Conservation (phyloP, 208 protist genomes). For the Vickermania spadyakhi region DNA sequence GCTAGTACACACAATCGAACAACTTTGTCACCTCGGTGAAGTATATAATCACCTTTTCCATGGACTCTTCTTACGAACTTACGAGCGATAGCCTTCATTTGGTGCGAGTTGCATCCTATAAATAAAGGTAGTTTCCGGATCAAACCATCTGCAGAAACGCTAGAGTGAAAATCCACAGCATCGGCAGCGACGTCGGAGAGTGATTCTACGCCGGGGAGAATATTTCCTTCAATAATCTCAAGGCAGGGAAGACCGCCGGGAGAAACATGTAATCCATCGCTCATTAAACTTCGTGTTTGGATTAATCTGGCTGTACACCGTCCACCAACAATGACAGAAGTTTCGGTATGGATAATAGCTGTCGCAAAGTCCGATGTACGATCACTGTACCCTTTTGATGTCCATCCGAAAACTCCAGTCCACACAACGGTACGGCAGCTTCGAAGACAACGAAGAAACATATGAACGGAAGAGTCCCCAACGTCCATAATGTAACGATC, state of each 20-base stretch:
- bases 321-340: constrained; percentile 55
- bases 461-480: constrained; percentile 68
- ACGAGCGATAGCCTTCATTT: constrained; percentile 37
- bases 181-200: constrained; percentile 54
- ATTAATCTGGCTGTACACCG: constrained; percentile 30
- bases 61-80: constrained; percentile 57
- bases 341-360: constrained; percentile 26
- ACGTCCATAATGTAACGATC: constrained; percentile 88
- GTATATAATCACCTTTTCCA: constrained; percentile 61
- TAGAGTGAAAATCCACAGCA: constrained; percentile 19
- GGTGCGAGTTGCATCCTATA: constrained; percentile 59
- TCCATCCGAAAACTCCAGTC: constrained; percentile 92
- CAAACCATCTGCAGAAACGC: constrained; percentile 47
- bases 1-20: constrained; percentile 59
- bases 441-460: constrained; percentile 72
- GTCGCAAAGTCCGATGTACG: constrained; percentile 55
- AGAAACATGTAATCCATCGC: constrained; percentile 91
- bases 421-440: constrained; percentile 90
- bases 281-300: constrained; percentile 21
- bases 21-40: constrained; percentile 49
- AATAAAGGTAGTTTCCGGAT: constrained; percentile 63
- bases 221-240: constrained; percentile 95
- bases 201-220: constrained; percentile 80
- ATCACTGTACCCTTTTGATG: constrained; percentile 88
- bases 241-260: constrained; percentile 97